Conservation (phyloP, 1,284 basidiomycete species). For the Leccinum griseonigrum region DNA sequence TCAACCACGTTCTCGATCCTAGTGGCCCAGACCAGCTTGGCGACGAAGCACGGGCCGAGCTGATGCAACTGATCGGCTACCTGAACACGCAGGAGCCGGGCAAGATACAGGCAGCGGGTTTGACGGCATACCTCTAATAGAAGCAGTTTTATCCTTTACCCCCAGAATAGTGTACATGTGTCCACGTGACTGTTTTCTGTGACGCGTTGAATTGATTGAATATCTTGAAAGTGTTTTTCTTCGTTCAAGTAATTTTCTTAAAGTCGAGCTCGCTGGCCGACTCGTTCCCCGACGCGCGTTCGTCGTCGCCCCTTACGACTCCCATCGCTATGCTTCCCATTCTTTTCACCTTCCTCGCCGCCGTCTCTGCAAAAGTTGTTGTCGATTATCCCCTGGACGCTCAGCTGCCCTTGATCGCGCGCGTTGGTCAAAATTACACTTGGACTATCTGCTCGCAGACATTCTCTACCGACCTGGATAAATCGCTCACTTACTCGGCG, state of each 20-base stretch:
- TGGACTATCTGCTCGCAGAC: slow-evolving; percentile 65
- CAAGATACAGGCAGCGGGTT: slow-evolving; percentile 74
- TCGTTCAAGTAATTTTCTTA: slow-evolving; percentile 4
- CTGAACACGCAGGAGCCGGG: slow-evolving; percentile 74
- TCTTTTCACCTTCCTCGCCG: slow-evolving; percentile 52
- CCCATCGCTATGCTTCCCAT: slow-evolving; percentile 61
- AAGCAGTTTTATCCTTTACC: slow-evolving; percentile 10
- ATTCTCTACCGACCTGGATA: slow-evolving; percentile 49
- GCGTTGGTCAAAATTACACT: slow-evolving; percentile 52
- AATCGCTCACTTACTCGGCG: slow-evolving; percentile 44
- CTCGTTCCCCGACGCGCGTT: slow-evolving; percentile 43
- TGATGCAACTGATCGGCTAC: slow-evolving; percentile 74
- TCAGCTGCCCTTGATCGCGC: slow-evolving; percentile 65
- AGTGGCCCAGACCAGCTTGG: slow-evolving; percentile 70
- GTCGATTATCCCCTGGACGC: slow-evolving; percentile 50
- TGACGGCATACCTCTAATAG: slow-evolving; percentile 51
- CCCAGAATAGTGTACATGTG: not conserved
- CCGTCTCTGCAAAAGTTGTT: slow-evolving; percentile 42
- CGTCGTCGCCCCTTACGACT: slow-evolving; percentile 41
- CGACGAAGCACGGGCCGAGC: slow-evolving; percentile 71
- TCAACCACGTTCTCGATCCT: slow-evolving; percentile 83
- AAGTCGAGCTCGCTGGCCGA: slow-evolving; percentile 58
- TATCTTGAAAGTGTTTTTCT: not conserved
- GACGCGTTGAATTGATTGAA: slow-evolving; percentile 15
- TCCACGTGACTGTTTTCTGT: slow-evolving; percentile 29